phyloP scores from a whole-genome alignment of 176 grass and related monocot genomes.

The Raddia guianensis region DNA sequence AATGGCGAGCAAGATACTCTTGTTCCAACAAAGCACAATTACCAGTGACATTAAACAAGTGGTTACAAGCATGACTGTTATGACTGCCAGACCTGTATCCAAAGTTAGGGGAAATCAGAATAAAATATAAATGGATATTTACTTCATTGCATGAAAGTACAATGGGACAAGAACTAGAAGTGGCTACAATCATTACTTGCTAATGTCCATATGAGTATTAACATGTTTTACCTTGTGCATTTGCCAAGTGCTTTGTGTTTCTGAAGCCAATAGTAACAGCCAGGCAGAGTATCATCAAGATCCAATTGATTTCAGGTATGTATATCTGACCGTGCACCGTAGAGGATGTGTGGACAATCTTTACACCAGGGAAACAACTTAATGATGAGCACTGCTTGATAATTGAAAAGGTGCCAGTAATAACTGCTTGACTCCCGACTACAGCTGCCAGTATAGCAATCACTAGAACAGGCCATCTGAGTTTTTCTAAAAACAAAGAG shows the following conservation, averaged over 20 bases:
- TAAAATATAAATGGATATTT: neutral
- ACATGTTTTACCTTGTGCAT: slow-evolving; percentile 75
- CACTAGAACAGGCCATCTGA: slow-evolving; percentile 92
- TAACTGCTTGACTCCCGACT: slow-evolving; percentile 93
- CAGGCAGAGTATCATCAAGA: slow-evolving; percentile 83
- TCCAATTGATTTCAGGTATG: slow-evolving; percentile 98
- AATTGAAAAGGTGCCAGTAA: slow-evolving; percentile 97
- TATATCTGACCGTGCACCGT: slow-evolving; percentile 92
- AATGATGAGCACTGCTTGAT: slow-evolving; percentile 94
- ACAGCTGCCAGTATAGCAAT: slow-evolving; percentile 96
- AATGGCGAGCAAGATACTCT: slow-evolving; percentile 70
- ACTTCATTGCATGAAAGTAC: slow-evolving; percentile 11
- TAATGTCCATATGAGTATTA: neutral
- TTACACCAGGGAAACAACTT: slow-evolving; percentile 91
- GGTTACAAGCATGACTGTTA: slow-evolving; percentile 97
- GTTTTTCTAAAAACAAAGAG: slow-evolving; percentile 61
- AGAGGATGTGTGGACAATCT: slow-evolving; percentile 94
- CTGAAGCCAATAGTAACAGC: slow-evolving; percentile 92
- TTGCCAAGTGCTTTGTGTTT: slow-evolving; percentile 83
- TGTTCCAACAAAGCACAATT: slow-evolving; percentile 92
- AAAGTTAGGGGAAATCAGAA: neutral
- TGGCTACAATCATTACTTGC: neutral
- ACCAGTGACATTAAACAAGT: slow-evolving; percentile 96
- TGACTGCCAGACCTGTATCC: slow-evolving; percentile 77
- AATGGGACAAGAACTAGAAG: neutral